Base-by-base conservation (phyloP, 1,139 yeast species). In the Candida pseudoviswanathii region DNA sequence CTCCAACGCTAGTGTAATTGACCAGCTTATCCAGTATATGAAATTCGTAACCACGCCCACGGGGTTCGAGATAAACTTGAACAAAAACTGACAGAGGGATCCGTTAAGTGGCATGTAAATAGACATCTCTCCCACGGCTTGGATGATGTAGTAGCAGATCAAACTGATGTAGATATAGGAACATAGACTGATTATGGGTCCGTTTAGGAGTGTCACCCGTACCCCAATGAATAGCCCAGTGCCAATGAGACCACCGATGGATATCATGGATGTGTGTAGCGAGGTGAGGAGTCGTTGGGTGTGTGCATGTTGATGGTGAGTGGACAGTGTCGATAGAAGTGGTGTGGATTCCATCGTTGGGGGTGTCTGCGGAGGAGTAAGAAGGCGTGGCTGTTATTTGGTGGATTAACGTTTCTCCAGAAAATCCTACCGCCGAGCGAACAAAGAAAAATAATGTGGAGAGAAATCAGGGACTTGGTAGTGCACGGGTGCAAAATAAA, bases 11-110 rank as follows among this genome's bases (percentile, higher is more conserved):
- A 62, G 56, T 0, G 69, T 65, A 25, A 65, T 52, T 21, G 62
- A 57, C 69, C 69, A 65, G 41, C 66, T 59, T 25, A 65, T 46
- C 69, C 70, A 65, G 49, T 64, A 65, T 8, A 62, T 56, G 38
- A 59, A 37, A 46, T 61, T 61, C 41, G 62, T 63, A 29, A 64
- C 54, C 3, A 58, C 45, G 0, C 64, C 67, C 22, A 61, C 50
- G 33, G 57, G 49, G 16, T 53, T 46, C 16, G 64, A 57, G 21
- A 65, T 48, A 38, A 61, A 63, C 45, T 51, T 48, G 43, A 55
- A 56, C 40, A 58, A 62, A 45, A 63, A 62, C 41, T 56, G 61
- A 51, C 66, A 60, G 8, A 65, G 49, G 27, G 65, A 62, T 9
- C 64, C 66, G 36, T 55, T 60, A 3, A 55, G 41, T 1, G 68